Evolutionary conservation across 1,284 basidiomycete genomes (phyloP), one percentile per base, ranked within the genome.

Genomic region (Ceratobasidium sp.): DNA sequence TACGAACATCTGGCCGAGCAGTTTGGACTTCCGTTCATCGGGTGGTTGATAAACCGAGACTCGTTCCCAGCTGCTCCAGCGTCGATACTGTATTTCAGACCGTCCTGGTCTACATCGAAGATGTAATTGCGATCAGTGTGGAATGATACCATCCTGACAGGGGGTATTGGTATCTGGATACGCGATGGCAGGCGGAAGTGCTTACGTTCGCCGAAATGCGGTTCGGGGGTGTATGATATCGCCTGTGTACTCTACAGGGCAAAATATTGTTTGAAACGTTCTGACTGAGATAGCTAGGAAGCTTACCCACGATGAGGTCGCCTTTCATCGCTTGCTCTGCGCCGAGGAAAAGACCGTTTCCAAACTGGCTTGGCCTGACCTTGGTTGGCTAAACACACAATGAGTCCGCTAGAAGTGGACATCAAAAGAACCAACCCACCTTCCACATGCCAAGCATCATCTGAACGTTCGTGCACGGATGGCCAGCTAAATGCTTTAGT

Each of bases 1-100:
- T 23, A 49, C 61, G 21, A 21, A 66, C 63, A 66, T 43, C 35
- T n/a, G 18, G 63, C 63, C 16, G 14, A 6, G 28, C 63, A 66
- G 49, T 66, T 66, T 11, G 16, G 8, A 21, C 41, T 54, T 13
- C 47, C 47, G 11, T 38, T 23, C 13, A 2, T 21, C 7, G 63
- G 63, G 32, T 66, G 63, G 26, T 66, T 66, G 4, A 49, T 49
- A 49, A 66, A 66, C n/a, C 63, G 28, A 1, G 63, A 52, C 26
- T 66, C 63, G 23, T 66, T 66, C 43, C 63, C 63, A 11, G 38
- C 38, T 1, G 8, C 23, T 18, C 44, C 63, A 4, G 63, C 63
- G 43, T 66, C 63, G 18, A 57, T 57, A 4, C 6, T 57, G 26
- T 38, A 54, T 26, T 43, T 13, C 5, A 54, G 18, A 14, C 49